Evolutionary conservation across 2,329 filamentous ascomycete genomes (phyloP).

Genomic region (Ascochyta lentis): DNA sequence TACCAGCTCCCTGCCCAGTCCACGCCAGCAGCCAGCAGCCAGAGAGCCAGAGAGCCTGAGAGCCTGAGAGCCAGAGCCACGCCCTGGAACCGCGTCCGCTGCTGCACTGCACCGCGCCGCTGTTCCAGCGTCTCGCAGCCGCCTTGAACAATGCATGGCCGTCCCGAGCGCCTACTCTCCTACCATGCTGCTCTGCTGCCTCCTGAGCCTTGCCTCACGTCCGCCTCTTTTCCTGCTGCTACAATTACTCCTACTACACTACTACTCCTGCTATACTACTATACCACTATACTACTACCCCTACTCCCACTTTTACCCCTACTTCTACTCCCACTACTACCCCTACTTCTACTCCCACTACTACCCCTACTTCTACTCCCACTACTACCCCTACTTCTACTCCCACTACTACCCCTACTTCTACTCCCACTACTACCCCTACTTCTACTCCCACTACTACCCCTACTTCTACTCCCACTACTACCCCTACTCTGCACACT

Average conservation of each 20-base stretch:
- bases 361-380: too few relatives aligned
- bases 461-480: not conserved
- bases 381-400: not conserved
- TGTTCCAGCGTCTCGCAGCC: conserved; percentile 7
- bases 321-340: too few relatives aligned
- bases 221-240: conserved; percentile 9
- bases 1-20: not conserved
- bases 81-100: conserved; percentile 6
- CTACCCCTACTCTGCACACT: not conserved
- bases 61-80: not conserved
- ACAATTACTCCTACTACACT: not conserved
- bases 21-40: not conserved
- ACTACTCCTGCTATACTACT: not conserved
- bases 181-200: not conserved
- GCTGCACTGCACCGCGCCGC: not conserved
- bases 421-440: not conserved
- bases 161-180: not conserved
- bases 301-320: too few relatives aligned
- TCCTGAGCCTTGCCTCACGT: not conserved
- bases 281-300: too few relatives aligned
- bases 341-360: too few relatives aligned
- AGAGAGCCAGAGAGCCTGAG: too few relatives aligned
- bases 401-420: too few relatives aligned
- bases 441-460: not conserved
- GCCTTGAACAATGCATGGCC: not conserved